Base-by-base conservation (phyloP, 2,329 filamentous ascomycete species). In the Aureobasidium leucospermi region DNA sequence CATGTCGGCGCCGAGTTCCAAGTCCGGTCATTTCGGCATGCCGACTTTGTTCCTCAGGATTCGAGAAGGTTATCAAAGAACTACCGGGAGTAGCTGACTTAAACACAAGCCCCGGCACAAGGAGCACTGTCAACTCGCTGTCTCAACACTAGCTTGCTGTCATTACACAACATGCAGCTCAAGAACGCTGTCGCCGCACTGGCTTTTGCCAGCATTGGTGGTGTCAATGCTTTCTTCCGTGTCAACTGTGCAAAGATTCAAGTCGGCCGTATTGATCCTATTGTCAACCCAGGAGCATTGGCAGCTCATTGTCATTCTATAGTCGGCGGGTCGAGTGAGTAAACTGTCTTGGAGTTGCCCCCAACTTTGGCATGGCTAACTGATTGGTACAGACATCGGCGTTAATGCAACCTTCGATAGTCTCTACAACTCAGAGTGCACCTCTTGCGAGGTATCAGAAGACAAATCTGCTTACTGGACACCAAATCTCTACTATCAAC, bases 381-480 rank as follows among this genome's bases (percentile, higher is more conserved):
- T 1, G 4, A 36, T 3, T 32, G 8, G 2, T 6, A 31, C 41
- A 62, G 62, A 65, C 46, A 60, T 66, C 28, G 65, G 65, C 23
- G 51, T 67, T 1, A 66, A 66, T 34, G 59, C 65, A 13, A 65
- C 64, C 10, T 66, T 61, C 39, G 51, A 62, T 11, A 61, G 43
- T 34, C 48, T 67, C n/a, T 28, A 58, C 31, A 63, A 62, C 47
- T 66, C 66, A 5, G 47, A 61, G 36, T 67, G 65, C 47, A 66
- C 64, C 15, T 62, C 59, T 67, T 74, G 71, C 64, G 68, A 72
- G 53, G 65, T 73, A 45, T 61, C 61, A 9, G 65, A 63, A 13
- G 71, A 74, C 61, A 71, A 71, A 60, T 73, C 70, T 11, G 70
- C 70, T 4, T 74, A 74, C 63, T 73, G 71, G 71, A 69, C 70